These are phyloP conservation scores for Sporothrix dimorphospora DNA, from an alignment of 2,329 filamentous ascomycete species.

Conservation along the genomic window DNA sequence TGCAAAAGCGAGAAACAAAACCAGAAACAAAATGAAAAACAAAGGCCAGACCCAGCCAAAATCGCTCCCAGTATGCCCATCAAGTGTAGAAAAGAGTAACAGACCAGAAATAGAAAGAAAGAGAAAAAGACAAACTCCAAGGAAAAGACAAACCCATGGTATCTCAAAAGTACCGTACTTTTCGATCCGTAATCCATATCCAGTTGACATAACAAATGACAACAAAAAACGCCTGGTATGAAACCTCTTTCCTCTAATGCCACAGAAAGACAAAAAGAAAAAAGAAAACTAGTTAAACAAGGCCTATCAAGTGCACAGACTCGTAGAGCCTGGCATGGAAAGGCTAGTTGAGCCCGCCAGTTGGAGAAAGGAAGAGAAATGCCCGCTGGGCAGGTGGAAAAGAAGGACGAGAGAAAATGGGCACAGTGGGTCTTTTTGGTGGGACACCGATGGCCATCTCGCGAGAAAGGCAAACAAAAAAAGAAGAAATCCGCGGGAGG, in stretches of 20 bases:
- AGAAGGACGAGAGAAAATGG: neutral
- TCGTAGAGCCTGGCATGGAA: neutral
- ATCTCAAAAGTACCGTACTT: constrained; percentile 23
- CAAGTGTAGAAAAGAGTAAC: constrained; percentile 7
- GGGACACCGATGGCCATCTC: neutral
- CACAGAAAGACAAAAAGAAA: constrained; percentile 5
- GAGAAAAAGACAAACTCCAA: neutral
- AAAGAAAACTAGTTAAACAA: constrained; percentile 1
- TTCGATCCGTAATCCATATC: constrained; percentile 23
- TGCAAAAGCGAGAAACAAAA: neutral
- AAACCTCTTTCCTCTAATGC: constrained; percentile 21
- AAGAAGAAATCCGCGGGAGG: constrained; percentile 26
- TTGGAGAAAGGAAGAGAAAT: neutral
- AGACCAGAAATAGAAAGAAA: neutral
- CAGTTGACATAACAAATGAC: neutral
- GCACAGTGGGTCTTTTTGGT: neutral
- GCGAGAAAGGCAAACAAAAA: neutral
- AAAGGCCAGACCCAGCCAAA: constrained; percentile 14
- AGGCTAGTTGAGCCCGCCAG: neutral
- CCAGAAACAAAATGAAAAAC: neutral
- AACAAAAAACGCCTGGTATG: constrained; percentile 25
- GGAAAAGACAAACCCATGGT: constrained; percentile 10
- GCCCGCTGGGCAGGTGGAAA: constrained; percentile 2
- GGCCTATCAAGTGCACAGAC: neutral
- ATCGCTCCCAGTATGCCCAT: constrained; percentile 18